A percentile compares a stretch with the other conserved stretches of the same genome.
Evolutionary conservation across 768 basidiomycete species (phyloP).

Genomic region (Paxillus involutus): DNA sequence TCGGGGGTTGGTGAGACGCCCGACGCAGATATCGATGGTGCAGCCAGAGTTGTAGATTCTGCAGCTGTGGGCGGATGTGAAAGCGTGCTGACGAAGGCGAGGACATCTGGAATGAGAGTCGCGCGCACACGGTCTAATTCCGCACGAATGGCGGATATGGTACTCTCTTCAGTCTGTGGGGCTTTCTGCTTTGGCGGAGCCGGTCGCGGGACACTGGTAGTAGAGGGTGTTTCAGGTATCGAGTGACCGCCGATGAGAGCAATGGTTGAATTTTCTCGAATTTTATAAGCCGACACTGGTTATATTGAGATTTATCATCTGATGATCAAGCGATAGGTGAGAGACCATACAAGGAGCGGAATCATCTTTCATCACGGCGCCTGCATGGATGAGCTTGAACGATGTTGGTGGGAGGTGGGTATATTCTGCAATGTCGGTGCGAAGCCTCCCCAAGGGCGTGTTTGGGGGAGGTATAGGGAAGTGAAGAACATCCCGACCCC

Average conservation of each 20-base stretch:
- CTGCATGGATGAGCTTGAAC: conserved; percentile 88
- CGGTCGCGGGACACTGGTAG: conserved; percentile 22
- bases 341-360: conserved; percentile 52
- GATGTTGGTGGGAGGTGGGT: conserved; percentile 67
- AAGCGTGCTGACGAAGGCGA: conserved; percentile 48
- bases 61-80: background rate
- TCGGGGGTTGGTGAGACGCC: background rate
- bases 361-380: conserved; percentile 90
- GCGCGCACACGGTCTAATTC: conserved; percentile 51
- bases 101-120: conserved; percentile 56
- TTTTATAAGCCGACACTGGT: conserved; percentile 71
- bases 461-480: conserved; percentile 56
- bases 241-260: conserved; percentile 60
- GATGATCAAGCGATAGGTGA: background rate
- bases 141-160: conserved; percentile 33
- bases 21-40: conserved; percentile 5
- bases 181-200: conserved; percentile 22
- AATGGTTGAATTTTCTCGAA: conserved; percentile 68
- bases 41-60: conserved; percentile 7
- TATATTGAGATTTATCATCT: background rate
- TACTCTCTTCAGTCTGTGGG: conserved; percentile 38
- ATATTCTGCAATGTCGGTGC: conserved; percentile 64
- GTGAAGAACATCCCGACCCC: conserved; percentile 50
- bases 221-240: conserved; percentile 17
- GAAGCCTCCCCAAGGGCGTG: conserved; percentile 58